Base-by-base conservation (phyloP, 1,284 basidiomycete species). In the Meira miltonrushii region DNA sequence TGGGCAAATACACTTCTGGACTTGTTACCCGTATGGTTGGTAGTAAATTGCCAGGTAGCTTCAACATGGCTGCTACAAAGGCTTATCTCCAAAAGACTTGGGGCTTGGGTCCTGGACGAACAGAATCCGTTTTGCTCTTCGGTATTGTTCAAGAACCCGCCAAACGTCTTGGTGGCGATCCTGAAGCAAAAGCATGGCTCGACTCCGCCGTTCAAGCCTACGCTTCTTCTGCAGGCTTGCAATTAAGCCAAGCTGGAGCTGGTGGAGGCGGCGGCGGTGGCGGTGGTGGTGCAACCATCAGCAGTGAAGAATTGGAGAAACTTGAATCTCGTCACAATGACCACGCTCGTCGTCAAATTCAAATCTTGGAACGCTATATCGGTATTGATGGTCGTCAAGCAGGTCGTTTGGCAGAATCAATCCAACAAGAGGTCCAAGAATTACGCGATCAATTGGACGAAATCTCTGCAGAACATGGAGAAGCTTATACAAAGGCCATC, bases 21-120 rank as follows among this genome's bases (percentile, higher is more conserved):
- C 84, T 98, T 50, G 83, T 97, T 57, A 92, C 92, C 56, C 89
- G 95, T 62, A 84, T 97, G 77, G 84, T 97, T 58, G 90, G 92
- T 59, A 87, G 87, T 61, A 98, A 98, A 82, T 93, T 98, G 88
- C 95, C 95, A 41, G 95, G 95, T 81, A 94, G 94, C 33, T 98
- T 98, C 85, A 96, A 96, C 78, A 83, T 89, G 25, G 90, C 93
- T 3, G 85, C 90, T n/a, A 90, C 93, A 79, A 94, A 95, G 81
- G 81, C 85, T 4, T 70, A 74, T 62, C 60, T 74, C 25, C 62
- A 69, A 55, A 73, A 73, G 60, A 65, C 65, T 1, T 74, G 92
- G 93, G 94, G 94, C 62, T 82, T 98, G 17, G 95, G 94, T 25
- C 82, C 93, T 9, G 84, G 85, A 41, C 90, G 94, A 59, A 86